Evolutionary conservation across 176 grass and related monocot genomes (phyloP).

Genomic region (Alloteropsis semialata): DNA sequence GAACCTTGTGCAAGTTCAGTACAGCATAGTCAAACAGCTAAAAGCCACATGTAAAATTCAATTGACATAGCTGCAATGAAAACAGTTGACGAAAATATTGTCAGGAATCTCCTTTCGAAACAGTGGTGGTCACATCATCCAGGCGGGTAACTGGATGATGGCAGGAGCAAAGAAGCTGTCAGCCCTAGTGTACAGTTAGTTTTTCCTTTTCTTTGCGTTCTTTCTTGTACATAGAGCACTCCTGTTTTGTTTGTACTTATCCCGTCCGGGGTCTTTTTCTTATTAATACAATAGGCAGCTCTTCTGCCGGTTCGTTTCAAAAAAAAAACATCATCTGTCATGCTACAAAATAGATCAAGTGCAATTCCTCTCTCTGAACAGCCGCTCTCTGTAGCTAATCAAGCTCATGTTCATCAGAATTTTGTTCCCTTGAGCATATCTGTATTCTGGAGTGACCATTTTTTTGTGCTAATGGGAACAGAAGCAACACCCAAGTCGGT

Average conservation of each 20-base stretch:
- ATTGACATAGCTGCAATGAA: background rate
- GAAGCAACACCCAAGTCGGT: conserved; percentile 92
- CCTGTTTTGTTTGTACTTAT: too few species aligned
- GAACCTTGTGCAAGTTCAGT: background rate
- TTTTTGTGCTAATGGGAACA: conserved; percentile 25
- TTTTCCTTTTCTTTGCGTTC: too few species aligned
- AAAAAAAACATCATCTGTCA: background rate
- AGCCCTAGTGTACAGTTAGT: too few species aligned
- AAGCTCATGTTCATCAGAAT: background rate
- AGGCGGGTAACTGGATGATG: too few species aligned
- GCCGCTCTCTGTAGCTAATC: background rate
- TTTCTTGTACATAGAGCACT: too few species aligned
- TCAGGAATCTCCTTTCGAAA: background rate
- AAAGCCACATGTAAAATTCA: background rate
- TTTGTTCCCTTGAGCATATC: background rate
- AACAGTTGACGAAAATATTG: background rate
- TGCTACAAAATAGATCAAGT: background rate
- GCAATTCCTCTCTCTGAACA: background rate
- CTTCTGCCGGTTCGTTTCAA: too few species aligned
- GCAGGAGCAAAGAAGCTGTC: too few species aligned
- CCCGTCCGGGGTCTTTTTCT: too few species aligned
- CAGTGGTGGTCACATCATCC: background rate
- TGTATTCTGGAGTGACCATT: background rate
- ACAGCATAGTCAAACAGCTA: background rate
- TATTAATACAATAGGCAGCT: too few species aligned